Conservation (phyloP, 352 stramenopile genomes). For the Globisporangium iwayamae region DNA sequence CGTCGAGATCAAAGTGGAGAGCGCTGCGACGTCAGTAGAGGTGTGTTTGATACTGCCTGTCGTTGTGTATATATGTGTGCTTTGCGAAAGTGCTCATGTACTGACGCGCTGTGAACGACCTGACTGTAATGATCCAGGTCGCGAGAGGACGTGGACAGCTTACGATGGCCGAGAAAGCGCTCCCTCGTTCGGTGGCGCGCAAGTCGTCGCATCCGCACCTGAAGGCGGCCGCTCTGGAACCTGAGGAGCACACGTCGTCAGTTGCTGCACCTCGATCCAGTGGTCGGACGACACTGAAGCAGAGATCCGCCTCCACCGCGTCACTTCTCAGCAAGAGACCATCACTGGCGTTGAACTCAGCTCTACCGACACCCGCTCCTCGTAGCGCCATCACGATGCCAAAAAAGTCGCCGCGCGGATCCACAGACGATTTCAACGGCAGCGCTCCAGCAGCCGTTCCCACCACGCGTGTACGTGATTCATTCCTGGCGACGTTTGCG, state of each 20-base stretch:
- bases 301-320: conserved; percentile 4
- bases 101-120: neutral
- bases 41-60: neutral
- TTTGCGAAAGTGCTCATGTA: neutral
- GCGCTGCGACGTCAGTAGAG: neutral
- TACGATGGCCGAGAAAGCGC: conserved; percentile 16
- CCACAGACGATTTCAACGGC: neutral
- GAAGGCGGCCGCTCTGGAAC: neutral
- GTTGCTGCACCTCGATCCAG: conserved; percentile 13
- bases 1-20: conserved; percentile 5
- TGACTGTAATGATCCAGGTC: neutral
- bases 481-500: conserved; percentile 32
- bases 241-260: conserved; percentile 5
- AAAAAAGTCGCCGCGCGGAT: conserved; percentile 5
- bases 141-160: conserved; percentile 15
- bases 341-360: neutral
- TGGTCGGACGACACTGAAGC: conserved; percentile 18
- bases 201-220: conserved; percentile 16
- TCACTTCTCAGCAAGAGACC: conserved; percentile 17
- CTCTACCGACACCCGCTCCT: neutral
- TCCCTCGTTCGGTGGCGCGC: conserved; percentile 17
- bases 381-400: neutral
- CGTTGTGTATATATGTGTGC: neutral
- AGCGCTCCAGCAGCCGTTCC: neutral
- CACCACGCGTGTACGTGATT: conserved; percentile 26